phyloP scores from a whole-genome alignment of 768 basidiomycete species.

The Thelephora aurantiotincta region DNA sequence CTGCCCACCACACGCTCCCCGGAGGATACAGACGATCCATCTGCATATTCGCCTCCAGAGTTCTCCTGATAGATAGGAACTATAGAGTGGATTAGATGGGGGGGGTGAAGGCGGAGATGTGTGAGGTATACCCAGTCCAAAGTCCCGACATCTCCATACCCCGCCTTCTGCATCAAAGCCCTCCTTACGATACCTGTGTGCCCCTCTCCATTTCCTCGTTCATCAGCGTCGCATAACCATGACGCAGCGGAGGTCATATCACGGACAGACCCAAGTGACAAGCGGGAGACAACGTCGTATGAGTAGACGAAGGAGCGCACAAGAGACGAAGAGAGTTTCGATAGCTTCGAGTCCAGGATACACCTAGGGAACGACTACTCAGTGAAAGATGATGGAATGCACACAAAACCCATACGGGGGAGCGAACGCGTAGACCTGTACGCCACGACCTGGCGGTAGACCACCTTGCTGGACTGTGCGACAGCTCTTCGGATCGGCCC shows the following conservation, averaged over 20 bases:
- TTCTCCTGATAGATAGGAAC: slow-evolving; percentile 74
- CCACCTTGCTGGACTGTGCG: slow-evolving; percentile 54
- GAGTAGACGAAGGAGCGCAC: slow-evolving; percentile 74
- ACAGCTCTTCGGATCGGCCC: slow-evolving; percentile 73
- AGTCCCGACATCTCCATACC: slow-evolving; percentile 40
- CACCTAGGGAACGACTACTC: slow-evolving; percentile 26
- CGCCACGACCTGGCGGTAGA: slow-evolving; percentile 48
- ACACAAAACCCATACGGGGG: slow-evolving; percentile 43
- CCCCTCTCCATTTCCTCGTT: slow-evolving; percentile 22
- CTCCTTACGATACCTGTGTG: slow-evolving; percentile 25
- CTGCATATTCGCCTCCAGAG: slow-evolving; percentile 74
- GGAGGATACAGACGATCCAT: slow-evolving; percentile 61
- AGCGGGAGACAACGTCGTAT: slow-evolving; percentile 65
- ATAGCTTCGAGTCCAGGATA: slow-evolving; percentile 44
- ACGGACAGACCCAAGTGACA: slow-evolving; percentile 65
- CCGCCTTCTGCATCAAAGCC: slow-evolving; percentile 51
- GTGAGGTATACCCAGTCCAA: slow-evolving; percentile 29
- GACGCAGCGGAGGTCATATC: slow-evolving; percentile 62
- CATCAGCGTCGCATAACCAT: slow-evolving; percentile 63
- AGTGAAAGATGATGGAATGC: neutral
- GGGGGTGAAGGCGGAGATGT: neutral
- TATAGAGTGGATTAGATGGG: slow-evolving; percentile 13
- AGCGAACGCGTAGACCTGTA: slow-evolving; percentile 67
- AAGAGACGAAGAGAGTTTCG: slow-evolving; percentile 43
- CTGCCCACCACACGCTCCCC: slow-evolving; percentile 66